Percentiles rank a stretch among this genome's conserved stretches.
These are phyloP conservation scores for Paralagenidium karlingii DNA, from an alignment of 352 stramenopile genomes.

Conservation along the genomic window DNA sequence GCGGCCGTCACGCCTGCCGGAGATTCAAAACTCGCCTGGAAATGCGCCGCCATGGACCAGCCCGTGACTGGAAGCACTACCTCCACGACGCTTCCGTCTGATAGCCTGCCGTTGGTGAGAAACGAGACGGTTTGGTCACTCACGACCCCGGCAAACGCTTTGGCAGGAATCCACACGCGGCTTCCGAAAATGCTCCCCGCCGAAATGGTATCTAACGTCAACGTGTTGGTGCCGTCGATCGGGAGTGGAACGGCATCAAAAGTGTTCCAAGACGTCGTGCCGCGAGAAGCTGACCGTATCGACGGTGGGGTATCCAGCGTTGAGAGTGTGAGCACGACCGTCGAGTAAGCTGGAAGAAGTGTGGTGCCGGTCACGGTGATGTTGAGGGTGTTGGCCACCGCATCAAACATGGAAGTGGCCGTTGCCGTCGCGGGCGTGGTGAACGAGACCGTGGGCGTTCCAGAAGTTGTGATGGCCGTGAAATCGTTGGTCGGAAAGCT, in stretches of 20 bases:
- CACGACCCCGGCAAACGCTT: constrained; percentile 26
- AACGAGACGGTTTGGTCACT: constrained; percentile 34
- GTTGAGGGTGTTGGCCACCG: constrained; percentile 5
- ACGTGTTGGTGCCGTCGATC: constrained; percentile 33
- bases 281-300: constrained; percentile 10
- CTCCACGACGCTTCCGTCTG: constrained; percentile 18
- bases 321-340: constrained; percentile 18
- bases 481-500: no score
- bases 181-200: constrained; percentile 26
- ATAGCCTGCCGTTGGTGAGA: constrained; percentile 23
- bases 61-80: constrained; percentile 26
- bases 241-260: constrained; percentile 17
- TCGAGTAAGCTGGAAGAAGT: constrained; percentile 16
- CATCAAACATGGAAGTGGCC: constrained; percentile 14
- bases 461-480: no score
- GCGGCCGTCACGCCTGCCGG: constrained; percentile 13
- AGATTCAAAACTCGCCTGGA: constrained; percentile 14
- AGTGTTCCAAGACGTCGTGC: constrained; percentile 17
- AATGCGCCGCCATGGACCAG: constrained; percentile 19
- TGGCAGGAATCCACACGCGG: constrained; percentile 25
- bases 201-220: constrained; percentile 28
- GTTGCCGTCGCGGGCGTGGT: neutral
- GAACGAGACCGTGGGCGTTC: neutral
- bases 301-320: constrained; percentile 26
- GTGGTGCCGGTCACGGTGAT: constrained; percentile 5